A percentile compares a stretch with the other conserved stretches of the same genome.
phyloP scores from a whole-genome alignment of 2,329 filamentous ascomycete genomes.

The Cladosporium phlei region DNA sequence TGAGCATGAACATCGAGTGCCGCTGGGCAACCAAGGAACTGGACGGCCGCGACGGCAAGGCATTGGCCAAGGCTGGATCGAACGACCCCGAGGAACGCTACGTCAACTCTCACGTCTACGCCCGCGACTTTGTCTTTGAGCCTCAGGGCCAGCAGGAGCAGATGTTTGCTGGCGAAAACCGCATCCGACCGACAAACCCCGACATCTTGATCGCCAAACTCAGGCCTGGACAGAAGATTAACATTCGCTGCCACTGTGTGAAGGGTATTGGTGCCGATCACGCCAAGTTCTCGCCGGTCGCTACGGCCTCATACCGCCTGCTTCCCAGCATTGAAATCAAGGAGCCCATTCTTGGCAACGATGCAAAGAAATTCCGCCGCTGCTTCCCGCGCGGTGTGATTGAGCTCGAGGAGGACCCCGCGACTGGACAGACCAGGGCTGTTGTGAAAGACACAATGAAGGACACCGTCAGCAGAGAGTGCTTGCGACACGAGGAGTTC shows the following conservation, averaged over 20 bases:
- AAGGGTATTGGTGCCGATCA: conserved; percentile 93
- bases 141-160: conserved; percentile 66
- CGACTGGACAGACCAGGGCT: conserved; percentile 72
- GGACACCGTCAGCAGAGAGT: conserved; percentile 93
- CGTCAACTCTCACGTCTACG: conserved; percentile 66
- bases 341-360: conserved; percentile 75
- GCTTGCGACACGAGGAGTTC: conserved; percentile 86
- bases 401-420: conserved; percentile 66
- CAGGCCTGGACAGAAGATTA: conserved; percentile 81
- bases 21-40: conserved; percentile 58
- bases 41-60: conserved; percentile 42
- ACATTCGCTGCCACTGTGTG: conserved; percentile 85
- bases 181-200: conserved; percentile 75
- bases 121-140: conserved; percentile 61
- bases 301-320: conserved; percentile 87
- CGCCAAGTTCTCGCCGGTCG: conserved; percentile 94
- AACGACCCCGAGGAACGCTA: conserved; percentile 81
- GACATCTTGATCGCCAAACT: conserved; percentile 93
- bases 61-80: conserved; percentile 61
- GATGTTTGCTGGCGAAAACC: conserved; percentile 58
- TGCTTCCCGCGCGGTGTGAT: conserved; percentile 93
- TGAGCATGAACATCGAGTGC: conserved; percentile 75
- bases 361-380: conserved; percentile 81
- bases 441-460: conserved; percentile 85
- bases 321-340: conserved; percentile 82